Evolutionary conservation across 2,329 filamentous ascomycete genomes (phyloP), one percentile per base, ranked within the genome.

Genomic region (Aspergillus spinulosporus): DNA sequence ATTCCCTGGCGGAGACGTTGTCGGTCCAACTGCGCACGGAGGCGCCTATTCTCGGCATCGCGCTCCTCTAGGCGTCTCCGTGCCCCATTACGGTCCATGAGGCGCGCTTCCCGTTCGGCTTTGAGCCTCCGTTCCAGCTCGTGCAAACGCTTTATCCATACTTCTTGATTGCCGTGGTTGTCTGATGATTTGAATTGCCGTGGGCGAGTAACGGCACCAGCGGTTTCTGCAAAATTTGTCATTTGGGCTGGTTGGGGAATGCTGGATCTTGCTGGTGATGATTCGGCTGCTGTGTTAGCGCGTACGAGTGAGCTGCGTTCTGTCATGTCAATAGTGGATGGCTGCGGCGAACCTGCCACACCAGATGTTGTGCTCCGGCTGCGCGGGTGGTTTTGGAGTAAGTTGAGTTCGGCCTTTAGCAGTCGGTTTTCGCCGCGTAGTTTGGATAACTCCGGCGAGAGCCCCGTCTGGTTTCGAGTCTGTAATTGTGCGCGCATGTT

Each of bases 41-140:
- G 74, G 62, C 89, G 85, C 63, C 87, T 83, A 68, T 91, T 91
- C 76, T 92, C 88, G 52, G 82, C 78, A 68, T 87, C 83, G n/a
- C 88, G 82, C 59, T 92, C 88, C 57, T 91, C 87, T 0, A 96
- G 76, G 51, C 93, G 80, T 76, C 92, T 88, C 53, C 90, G 80
- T 29, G 93, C 93, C 26, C 91, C 92, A 47, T 84, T 88, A 3
- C 94, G 85, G 74, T 99, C 94, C 56, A 96, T 79, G 52, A 95
- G 79, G 44, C 94, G 80, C 1, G 87, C 92, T 73, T 97, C 94
- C 11, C 94, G 80, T 76, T 99, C 94, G 45, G 89, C 87, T 72
- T 96, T 96, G 14, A 99, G 80, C 64, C 95, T 85, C 62, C 88
- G 83, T 78, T 99, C 94, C 64, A 97, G 78, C 69, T 97, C 92